Conservation (phyloP, 2,329 filamentous ascomycete species). For the Pestalotiopsis sp. region DNA sequence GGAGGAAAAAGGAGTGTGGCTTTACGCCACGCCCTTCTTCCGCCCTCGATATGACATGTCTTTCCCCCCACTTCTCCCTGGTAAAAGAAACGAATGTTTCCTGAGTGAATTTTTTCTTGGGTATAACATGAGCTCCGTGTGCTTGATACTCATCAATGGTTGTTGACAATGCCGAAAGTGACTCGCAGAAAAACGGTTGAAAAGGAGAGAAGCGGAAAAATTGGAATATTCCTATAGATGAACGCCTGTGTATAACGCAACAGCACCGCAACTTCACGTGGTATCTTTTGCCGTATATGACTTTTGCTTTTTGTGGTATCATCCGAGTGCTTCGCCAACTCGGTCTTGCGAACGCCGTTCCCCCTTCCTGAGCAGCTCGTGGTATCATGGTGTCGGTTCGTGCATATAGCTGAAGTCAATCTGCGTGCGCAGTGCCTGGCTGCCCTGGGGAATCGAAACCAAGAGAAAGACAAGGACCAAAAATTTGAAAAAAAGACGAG, state of each 20-base stretch:
- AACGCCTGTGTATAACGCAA: conserved; percentile 12
- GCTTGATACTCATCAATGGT: neutral
- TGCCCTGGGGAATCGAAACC: conserved; percentile 26
- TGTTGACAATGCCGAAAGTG: neutral
- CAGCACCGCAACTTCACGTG: conserved; percentile 5
- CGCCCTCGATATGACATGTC: neutral
- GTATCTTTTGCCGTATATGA: conserved; percentile 14
- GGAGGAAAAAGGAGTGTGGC: neutral
- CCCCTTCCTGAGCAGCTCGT: conserved; percentile 31
- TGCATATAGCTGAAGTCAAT: conserved; percentile 34
- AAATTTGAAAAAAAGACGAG: conserved; percentile 25
- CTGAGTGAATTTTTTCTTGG: neutral
- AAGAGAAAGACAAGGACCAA: conserved; percentile 22
- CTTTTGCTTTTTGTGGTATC: conserved; percentile 36
- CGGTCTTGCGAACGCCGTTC: conserved; percentile 34
- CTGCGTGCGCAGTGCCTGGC: conserved; percentile 28
- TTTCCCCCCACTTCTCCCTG: neutral
- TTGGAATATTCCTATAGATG: conserved; percentile 9
- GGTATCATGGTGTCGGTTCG: conserved; percentile 35
- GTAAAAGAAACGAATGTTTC: neutral
- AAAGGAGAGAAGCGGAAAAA: conserved; percentile 2
- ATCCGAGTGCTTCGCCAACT: conserved; percentile 29
- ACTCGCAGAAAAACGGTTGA: conserved; percentile 2
- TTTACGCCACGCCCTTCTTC: neutral
- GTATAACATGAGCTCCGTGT: conserved; percentile 5